Base-by-base conservation (phyloP, 495 filamentous ascomycete species). In the Xylaria intraflava region DNA sequence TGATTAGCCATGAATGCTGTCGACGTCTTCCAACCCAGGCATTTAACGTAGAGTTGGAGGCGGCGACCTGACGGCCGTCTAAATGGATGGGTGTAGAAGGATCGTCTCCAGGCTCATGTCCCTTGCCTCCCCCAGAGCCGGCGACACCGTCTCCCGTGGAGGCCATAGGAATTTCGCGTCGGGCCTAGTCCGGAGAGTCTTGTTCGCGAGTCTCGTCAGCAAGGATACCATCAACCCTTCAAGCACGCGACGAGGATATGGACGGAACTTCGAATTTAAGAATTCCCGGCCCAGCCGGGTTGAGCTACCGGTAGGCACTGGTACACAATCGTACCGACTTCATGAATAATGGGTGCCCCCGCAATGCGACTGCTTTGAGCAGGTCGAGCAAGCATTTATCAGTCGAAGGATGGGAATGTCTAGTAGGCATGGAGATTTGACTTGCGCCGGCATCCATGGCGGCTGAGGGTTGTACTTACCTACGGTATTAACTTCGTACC, bases 21-120 rank as follows among this genome's bases (percentile, higher is more conserved):
- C 72, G 72, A 40, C 81, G 77, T 36, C n/a, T 38, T 38, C 85
- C 83, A 48, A 88, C 71, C 68, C 89, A 86, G 31, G 78, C 65
- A 56, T 75, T 82, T 46, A 82, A 71, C 12, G 88, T 90, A 42
- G 82, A 81, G 68, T 91, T 93, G 14, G 84, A 83, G 3, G 74
- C 72, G 30, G 78, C 79, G 50, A 87, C 71, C 54, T 82, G 78
- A 11, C 33, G 42, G 17, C 35, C 33, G 31, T 44, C 35, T 17
- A 53, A 35, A 11, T 35, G 11, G 16, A 44, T 3, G n/a, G 38
- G 9, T 36, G 27, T 6, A 22, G 43, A 10, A 19, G 41, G 41
- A 23, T 23, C 46, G 24, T 19, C 33, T 17, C 36, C 36, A 12
- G 33, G 24, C 2, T 44, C 51, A 12, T 22, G n/a, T 11, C 41